Evolutionary conservation across 2,329 filamentous ascomycete species (phyloP), one percentile per base, ranked within the genome.

Genomic region (Xylariaceae sp.): DNA sequence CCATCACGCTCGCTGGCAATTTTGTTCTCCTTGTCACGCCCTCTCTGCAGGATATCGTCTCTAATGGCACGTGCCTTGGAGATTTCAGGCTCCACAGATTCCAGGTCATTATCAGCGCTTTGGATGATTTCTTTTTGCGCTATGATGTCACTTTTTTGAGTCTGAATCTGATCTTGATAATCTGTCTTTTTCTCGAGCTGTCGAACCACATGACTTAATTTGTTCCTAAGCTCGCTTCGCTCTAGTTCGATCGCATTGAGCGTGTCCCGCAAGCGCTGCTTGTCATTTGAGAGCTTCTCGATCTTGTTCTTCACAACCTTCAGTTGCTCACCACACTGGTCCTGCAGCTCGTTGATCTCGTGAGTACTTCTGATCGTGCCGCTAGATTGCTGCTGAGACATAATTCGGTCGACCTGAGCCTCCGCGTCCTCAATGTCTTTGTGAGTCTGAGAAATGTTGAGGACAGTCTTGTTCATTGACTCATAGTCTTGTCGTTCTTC

Each of bases 141-240:
- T 18, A 66, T 70, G 59, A 86, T 89, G 35, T 87, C 82, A 8
- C 82, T 82, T 65, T 86, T 91, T 61, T 90, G 81, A 50, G 88
- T 82, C 55, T 91, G 84, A 26, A 97, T 84, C 58, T 92, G 89
- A 33, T 77, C 76, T 57, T 84, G 77, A 18, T 96, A 77, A 36
- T 83, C 81, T 32, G 82, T 80, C 75, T 92, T 96, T 72, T 90
- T 91, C 69, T 95, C 91, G 21, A 97, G 78, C 64, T 92, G 86
- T 53, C 88, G 86, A 41, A 82, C 80, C 1, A 88, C 84, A 46
- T 82, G 83, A 62, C 81, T 86, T 45, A 97, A 79, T 60, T 88
- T 88, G 67, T 87, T 88, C 55, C 81, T 84, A 33, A 89, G 76
- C 70, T 95, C 89, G 64, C 89, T 87, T 54, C 86, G 81, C 66